A percentile compares a stretch with the other conserved stretches of the same genome.
Conservation (phyloP, 2,329 filamentous ascomycete species). For the Arthrinium phaeospermum region DNA sequence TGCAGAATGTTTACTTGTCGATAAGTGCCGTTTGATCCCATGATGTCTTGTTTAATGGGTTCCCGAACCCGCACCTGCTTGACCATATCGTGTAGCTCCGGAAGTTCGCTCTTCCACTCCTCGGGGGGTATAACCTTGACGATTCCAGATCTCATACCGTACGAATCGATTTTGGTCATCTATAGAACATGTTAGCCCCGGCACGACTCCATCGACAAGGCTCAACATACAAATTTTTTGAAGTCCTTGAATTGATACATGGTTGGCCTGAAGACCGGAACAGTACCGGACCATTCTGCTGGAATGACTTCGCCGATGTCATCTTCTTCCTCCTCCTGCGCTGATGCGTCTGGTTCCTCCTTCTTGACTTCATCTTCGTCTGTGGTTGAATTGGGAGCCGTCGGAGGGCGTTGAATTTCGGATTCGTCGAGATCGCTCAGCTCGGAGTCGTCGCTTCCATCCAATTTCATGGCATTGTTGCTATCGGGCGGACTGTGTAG, state of each 20-base stretch:
- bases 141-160: conserved; percentile 97
- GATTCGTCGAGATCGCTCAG: conserved; percentile 65
- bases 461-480: conserved; percentile 64
- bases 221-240: conserved; percentile 75
- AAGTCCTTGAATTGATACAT: conserved; percentile 97
- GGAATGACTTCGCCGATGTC: conserved; percentile 82
- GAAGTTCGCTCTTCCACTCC: conserved; percentile 88
- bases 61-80: conserved; percentile 95
- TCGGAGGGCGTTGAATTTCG: conserved; percentile 23
- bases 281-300: conserved; percentile 87
- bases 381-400: conserved; percentile 20
- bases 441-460: conserved; percentile 66
- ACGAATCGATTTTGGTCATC: conserved; percentile 85
- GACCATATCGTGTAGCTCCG: conserved; percentile 80
- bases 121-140: conserved; percentile 92
- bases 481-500: conserved; percentile 69
- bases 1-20: conserved; percentile 97
- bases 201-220: background rate
- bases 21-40: conserved; percentile 93
- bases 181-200: conserved; percentile 42
- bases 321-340: conserved; percentile 46
- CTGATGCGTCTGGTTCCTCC: conserved; percentile 30
- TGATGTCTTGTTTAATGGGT: conserved; percentile 97
- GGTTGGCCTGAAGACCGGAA: conserved; percentile 93
- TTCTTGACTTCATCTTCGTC: conserved; percentile 25